These are phyloP conservation scores for Plasmodium gallinaceum DNA, from an alignment of 169 alveolate genomes.

Conservation along the genomic window DNA sequence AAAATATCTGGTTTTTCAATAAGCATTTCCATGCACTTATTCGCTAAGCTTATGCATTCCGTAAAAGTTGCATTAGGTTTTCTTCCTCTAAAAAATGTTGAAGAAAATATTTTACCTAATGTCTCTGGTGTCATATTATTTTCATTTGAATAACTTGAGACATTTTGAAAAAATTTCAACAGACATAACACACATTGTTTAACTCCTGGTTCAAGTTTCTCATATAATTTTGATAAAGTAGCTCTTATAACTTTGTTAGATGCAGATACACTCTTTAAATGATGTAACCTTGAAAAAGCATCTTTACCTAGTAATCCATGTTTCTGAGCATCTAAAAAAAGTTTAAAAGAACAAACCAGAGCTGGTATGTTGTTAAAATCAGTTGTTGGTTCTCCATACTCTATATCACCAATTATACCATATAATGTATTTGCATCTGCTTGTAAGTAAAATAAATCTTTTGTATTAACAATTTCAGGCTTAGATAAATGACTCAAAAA, in stretches of 20 bases:
- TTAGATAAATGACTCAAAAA: conserved; percentile 77
- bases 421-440: conserved; percentile 77
- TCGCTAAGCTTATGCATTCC: conserved; percentile 55
- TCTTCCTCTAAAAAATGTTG: conserved; percentile 46
- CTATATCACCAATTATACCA: conserved; percentile 78
- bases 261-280: conserved; percentile 64
- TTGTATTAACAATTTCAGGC: conserved; percentile 78
- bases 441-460: conserved; percentile 81
- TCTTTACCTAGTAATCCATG: conserved; percentile 82
- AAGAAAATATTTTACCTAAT: conserved; percentile 39
- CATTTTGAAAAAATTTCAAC: conserved; percentile 53
- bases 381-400: conserved; percentile 80
- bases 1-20: conserved; percentile 51
- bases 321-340: conserved; percentile 81
- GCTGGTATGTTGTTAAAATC: conserved; percentile 75
- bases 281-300: conserved; percentile 47
- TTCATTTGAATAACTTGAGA: conserved; percentile 50
- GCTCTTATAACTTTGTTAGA: conserved; percentile 43
- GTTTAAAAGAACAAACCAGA: conserved; percentile 81
- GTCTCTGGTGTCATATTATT: conserved; percentile 65
- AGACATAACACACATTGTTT: conserved; percentile 40
- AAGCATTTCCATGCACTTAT: conserved; percentile 49
- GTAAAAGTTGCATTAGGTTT: conserved; percentile 37
- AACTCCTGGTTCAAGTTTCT: conserved; percentile 45
- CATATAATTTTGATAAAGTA: conserved; percentile 41